These are phyloP conservation scores for Lentinula raphanica DNA, from an alignment of 768 basidiomycete genomes.

Conservation along the genomic window DNA sequence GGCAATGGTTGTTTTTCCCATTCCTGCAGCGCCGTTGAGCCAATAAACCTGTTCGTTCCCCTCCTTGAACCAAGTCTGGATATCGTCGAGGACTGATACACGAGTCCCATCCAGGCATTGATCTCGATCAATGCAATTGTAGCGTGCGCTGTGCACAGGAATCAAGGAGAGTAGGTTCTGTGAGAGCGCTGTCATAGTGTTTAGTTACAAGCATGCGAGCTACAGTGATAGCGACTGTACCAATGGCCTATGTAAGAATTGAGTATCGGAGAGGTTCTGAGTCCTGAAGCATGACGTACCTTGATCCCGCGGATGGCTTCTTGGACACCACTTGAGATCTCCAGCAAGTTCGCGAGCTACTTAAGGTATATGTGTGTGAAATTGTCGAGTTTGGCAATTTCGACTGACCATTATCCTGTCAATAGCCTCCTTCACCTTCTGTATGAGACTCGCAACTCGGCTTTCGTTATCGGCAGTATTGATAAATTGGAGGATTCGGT, in stretches of 20 bases:
- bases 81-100: background rate
- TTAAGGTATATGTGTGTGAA: background rate
- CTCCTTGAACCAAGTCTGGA: background rate
- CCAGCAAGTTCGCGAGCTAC: background rate
- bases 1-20: slow-evolving; percentile 13
- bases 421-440: background rate
- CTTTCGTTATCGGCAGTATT: background rate
- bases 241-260: background rate
- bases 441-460: background rate
- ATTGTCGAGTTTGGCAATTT: background rate
- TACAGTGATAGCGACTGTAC: background rate
- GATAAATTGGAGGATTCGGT: background rate
- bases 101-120: background rate
- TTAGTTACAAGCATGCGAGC: background rate
- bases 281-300: background rate
- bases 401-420: background rate
- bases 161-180: background rate
- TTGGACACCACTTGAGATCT: background rate
- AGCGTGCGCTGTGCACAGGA: background rate
- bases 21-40: slow-evolving; percentile 12
- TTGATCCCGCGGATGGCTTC: background rate
- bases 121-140: background rate
- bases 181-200: background rate
- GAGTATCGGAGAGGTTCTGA: background rate
- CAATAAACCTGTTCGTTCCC: slow-evolving; percentile 7